Evolutionary conservation across 768 basidiomycete species (phyloP).

Genomic region (Leccinum longicurvipes): DNA sequence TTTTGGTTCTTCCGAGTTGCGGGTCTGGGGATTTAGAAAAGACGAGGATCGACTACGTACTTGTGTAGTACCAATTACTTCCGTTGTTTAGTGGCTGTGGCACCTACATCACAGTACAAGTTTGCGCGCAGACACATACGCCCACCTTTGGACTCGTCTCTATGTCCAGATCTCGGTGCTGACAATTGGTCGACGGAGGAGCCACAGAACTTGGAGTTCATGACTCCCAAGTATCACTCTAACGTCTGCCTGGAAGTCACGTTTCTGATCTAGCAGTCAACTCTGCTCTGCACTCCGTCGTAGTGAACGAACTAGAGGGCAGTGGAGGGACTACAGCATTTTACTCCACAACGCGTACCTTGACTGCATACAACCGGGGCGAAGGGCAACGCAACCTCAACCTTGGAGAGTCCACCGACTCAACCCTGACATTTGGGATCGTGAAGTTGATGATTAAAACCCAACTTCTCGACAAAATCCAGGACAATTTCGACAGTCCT

Average conservation of each 20-base stretch:
- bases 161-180: constrained; percentile 92
- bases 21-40: too few relatives aligned
- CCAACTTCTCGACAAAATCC: constrained; percentile 87
- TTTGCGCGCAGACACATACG: constrained; percentile 69
- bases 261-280: constrained; percentile 91
- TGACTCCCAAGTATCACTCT: constrained; percentile 79
- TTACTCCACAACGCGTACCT: constrained; percentile 85
- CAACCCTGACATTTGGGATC: constrained; percentile 82
- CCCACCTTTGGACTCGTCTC: constrained; percentile 6
- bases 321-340: constrained; percentile 91
- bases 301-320: constrained; percentile 97
- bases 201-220: constrained; percentile 79
- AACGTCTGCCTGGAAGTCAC: constrained; percentile 91
- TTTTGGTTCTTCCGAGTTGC: too few relatives aligned
- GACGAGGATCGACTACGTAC: too few relatives aligned
- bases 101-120: too few relatives aligned
- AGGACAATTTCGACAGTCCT: constrained; percentile 59
- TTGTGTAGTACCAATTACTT: too few relatives aligned
- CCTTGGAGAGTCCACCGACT: constrained; percentile 88
- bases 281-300: constrained; percentile 86
- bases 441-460: constrained; percentile 84
- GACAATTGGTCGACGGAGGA: constrained; percentile 77
- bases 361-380: constrained; percentile 80
- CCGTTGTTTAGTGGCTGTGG: too few relatives aligned
- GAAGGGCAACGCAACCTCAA: constrained; percentile 64